Evolutionary conservation across 2,329 filamentous ascomycete species (phyloP).

Genomic region (Aspergillus awamori): DNA sequence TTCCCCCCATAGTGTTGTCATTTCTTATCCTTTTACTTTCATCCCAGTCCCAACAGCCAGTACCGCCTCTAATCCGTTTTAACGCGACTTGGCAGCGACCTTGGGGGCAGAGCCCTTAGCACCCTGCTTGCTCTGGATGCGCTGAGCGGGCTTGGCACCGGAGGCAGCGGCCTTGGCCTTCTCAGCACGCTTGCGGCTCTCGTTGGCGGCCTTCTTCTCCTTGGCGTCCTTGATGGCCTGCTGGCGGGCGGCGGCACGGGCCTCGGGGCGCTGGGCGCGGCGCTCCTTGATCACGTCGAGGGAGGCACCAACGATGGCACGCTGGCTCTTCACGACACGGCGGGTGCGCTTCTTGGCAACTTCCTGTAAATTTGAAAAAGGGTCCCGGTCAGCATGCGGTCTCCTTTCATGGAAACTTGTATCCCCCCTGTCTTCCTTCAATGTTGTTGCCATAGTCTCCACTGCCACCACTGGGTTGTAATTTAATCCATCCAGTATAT

Average conservation of each 20-base stretch:
- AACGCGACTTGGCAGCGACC: conserved; percentile 84
- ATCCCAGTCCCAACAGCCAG: conserved; percentile 34
- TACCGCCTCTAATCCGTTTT: conserved; percentile 48
- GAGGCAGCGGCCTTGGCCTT: conserved; percentile 89
- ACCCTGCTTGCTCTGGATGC: conserved; percentile 95
- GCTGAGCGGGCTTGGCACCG: conserved; percentile 74
- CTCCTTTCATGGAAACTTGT: not conserved
- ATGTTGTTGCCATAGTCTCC: too few relatives aligned
- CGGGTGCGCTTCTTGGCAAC: conserved; percentile 99
- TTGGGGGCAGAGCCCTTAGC: conserved; percentile 87
- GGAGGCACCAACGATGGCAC: conserved; percentile 97
- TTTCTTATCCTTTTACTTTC: conserved; percentile 24
- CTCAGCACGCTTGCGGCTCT: conserved; percentile 96
- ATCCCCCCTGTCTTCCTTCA: too few relatives aligned
- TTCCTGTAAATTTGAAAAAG: conserved; percentile 67
- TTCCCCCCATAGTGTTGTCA: not conserved
- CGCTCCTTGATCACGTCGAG: conserved; percentile 99
- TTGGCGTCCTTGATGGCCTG: conserved; percentile 96
- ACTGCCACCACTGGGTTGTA: not conserved
- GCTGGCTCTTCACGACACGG: conserved; percentile 97
- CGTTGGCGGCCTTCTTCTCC: conserved; percentile 91
- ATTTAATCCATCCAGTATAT: not conserved
- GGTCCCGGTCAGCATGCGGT: conserved; percentile 30
- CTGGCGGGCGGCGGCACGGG: conserved; percentile 84
- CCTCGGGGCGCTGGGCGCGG: conserved; percentile 91